A percentile compares a stretch with the other conserved stretches of the same genome.
These are phyloP conservation scores for Madurella mycetomatis DNA, from an alignment of 2,329 filamentous ascomycete genomes.

Conservation along the genomic window DNA sequence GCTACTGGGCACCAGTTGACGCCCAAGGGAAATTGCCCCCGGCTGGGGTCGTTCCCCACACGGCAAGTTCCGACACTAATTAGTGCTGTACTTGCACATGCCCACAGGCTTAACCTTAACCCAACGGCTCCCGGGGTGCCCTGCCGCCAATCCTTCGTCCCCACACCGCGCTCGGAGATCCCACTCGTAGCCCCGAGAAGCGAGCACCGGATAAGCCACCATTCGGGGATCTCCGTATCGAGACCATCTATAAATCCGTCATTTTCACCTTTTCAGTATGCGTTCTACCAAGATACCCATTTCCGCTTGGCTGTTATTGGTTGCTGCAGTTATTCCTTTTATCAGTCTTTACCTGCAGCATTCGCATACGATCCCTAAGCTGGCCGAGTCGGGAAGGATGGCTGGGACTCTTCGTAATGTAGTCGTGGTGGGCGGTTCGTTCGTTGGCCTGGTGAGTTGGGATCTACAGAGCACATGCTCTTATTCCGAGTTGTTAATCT, in stretches of 20 bases:
- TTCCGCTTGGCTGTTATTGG: not conserved
- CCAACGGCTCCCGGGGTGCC: not conserved
- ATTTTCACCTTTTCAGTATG: not conserved
- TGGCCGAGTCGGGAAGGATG: not conserved
- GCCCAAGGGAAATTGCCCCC: too few relatives aligned
- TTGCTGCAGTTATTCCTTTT: not conserved
- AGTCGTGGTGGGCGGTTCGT: constrained; percentile 44
- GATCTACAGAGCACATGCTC: too few relatives aligned
- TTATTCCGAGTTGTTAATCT: too few relatives aligned
- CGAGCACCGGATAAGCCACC: not conserved
- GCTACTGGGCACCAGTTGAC: too few relatives aligned
- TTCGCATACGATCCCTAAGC: not conserved
- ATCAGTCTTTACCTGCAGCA: not conserved
- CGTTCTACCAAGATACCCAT: not conserved
- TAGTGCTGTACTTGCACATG: too few relatives aligned
- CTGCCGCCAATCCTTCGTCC: not conserved
- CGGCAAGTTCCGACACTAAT: too few relatives aligned
- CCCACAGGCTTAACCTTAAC: constrained; percentile 7
- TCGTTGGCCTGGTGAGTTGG: constrained; percentile 37
- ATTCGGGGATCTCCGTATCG: too few relatives aligned
- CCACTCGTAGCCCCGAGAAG: constrained; percentile 6
- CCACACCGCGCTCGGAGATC: constrained; percentile 5
- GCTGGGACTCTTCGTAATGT: constrained; percentile 32
- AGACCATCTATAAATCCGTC: not conserved
- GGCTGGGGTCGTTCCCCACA: too few relatives aligned